phyloP scores from a whole-genome alignment of 2,329 filamentous ascomycete genomes.

The Fusarium sp. region DNA sequence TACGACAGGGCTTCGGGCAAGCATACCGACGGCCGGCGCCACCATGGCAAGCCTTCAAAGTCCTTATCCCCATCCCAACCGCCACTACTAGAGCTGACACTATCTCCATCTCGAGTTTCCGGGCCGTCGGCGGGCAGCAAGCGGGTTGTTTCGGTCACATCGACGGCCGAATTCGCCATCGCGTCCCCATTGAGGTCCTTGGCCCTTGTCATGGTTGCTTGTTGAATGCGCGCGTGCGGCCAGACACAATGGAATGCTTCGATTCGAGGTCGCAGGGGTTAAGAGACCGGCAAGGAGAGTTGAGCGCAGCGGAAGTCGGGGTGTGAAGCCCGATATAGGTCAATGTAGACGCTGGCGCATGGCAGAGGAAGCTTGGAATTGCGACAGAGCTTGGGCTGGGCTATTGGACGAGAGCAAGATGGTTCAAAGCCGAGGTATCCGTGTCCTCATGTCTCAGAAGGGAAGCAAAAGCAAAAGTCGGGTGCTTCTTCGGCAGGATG shows the following conservation, averaged over 20 bases:
- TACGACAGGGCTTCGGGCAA: conserved; percentile 5
- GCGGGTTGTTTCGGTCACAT: conserved; percentile 56
- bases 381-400: not conserved
- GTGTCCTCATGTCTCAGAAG: conserved; percentile 30
- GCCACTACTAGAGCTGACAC: conserved; percentile 34
- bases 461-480: conserved; percentile 16
- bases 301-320: conserved; percentile 30
- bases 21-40: conserved; percentile 74
- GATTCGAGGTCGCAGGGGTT: conserved; percentile 7
- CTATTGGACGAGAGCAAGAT: conserved; percentile 1
- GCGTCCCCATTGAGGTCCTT: conserved; percentile 14
- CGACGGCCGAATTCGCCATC: conserved; percentile 2
- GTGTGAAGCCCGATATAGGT: conserved; percentile 28
- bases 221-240: not conserved
- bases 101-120: conserved; percentile 24
- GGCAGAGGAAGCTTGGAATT: conserved; percentile 11
- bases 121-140: conserved; percentile 55
- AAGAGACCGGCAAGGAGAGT: not conserved
- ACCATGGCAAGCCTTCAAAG: conserved; percentile 74
- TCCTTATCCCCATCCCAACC: conserved; percentile 69
- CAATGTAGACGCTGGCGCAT: conserved; percentile 32
- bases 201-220: conserved; percentile 26
- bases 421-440: not conserved
- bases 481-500: conserved; percentile 30
- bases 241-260: not conserved